Evolutionary conservation across 768 basidiomycete species (phyloP).

Genomic region (Mycena chlorophos): DNA sequence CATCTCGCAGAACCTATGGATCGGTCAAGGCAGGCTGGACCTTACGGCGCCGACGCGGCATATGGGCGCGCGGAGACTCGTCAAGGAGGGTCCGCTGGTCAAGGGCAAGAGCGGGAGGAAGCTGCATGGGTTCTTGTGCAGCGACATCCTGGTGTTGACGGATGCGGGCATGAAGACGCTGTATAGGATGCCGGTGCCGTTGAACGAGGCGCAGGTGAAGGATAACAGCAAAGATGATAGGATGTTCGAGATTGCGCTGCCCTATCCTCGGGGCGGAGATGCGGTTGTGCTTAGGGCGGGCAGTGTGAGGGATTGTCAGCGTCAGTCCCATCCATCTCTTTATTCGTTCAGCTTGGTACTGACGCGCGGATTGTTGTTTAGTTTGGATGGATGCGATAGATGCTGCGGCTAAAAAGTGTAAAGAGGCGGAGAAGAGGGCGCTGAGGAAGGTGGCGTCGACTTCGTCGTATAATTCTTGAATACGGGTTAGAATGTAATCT

Average conservation of each 20-base stretch:
- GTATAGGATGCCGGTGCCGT: constrained; percentile 82
- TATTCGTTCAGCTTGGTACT: constrained; percentile 38
- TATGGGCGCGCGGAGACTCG: constrained; percentile 75
- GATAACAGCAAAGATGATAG: constrained; percentile 58
- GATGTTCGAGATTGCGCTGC: constrained; percentile 63
- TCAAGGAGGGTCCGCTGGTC: constrained; percentile 74
- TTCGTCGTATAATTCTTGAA: too few relatives aligned
- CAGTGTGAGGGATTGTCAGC: constrained; percentile 59
- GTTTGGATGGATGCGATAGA: constrained; percentile 36
- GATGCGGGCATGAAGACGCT: constrained; percentile 68
- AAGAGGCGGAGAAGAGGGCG: constrained; percentile 37
- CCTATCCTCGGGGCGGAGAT: constrained; percentile 76
- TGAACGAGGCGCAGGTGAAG: constrained; percentile 64
- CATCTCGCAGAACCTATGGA: constrained; percentile 81
- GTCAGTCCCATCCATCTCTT: constrained; percentile 31
- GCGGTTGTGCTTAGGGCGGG: constrained; percentile 58
- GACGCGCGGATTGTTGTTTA: constrained; percentile 23
- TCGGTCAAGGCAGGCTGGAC: constrained; percentile 86
- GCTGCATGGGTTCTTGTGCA: constrained; percentile 79
- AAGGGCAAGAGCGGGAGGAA: constrained; percentile 87
- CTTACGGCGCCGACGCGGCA: constrained; percentile 86
- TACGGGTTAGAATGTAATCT: too few relatives aligned
- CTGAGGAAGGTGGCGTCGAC: constrained; percentile 22
- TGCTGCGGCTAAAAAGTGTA: constrained; percentile 37
- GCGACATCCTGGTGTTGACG: constrained; percentile 84